phyloP scores from a whole-genome alignment of 306 rosid genomes.

The Castanea mollissima region DNA sequence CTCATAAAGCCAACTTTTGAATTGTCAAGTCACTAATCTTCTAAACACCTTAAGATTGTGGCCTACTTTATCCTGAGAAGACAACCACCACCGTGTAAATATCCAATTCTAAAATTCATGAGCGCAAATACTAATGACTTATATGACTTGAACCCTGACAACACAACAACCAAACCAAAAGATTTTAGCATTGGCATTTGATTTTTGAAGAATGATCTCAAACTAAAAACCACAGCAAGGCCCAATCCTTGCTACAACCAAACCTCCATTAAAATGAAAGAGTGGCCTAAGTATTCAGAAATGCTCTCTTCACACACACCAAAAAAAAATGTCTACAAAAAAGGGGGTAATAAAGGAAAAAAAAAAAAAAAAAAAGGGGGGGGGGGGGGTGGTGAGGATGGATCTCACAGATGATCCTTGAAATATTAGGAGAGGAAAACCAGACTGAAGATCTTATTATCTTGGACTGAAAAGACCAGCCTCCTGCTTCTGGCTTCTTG shows the following conservation, averaged over 20 bases:
- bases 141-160: background rate
- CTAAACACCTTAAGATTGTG: slow-evolving; percentile 77
- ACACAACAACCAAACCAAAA: background rate
- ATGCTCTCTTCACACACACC: background rate
- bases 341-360: no score
- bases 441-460: background rate
- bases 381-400: background rate
- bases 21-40: slow-evolving; percentile 66
- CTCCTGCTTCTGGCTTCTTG: background rate
- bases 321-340: background rate
- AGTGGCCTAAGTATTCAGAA: background rate
- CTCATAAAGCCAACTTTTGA: slow-evolving; percentile 50
- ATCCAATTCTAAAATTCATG: background rate
- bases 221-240: background rate
- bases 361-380: no score
- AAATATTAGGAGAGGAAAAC: background rate
- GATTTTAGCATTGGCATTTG: background rate
- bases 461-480: background rate
- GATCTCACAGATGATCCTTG: background rate
- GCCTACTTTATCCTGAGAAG: slow-evolving; percentile 74
- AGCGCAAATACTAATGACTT: background rate
- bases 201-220: background rate
- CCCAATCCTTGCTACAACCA: background rate
- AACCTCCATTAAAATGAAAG: background rate
- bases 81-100: background rate